Evolutionary conservation across 2,329 filamentous ascomycete species (phyloP), one percentile per base, ranked within the genome.

Genomic region (Fusarium duplospermum): DNA sequence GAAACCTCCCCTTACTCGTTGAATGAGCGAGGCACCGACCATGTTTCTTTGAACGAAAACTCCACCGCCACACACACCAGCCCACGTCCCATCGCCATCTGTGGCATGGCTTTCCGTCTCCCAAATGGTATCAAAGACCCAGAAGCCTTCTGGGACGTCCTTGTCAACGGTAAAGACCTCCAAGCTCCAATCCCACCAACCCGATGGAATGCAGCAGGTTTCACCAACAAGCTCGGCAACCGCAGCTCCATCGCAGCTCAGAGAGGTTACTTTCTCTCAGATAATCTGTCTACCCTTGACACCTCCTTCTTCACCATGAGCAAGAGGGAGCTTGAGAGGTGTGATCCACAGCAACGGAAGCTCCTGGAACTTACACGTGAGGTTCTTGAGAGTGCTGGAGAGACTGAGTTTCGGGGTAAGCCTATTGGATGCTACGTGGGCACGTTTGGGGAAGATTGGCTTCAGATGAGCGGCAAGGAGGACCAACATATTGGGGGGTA

Each of bases 271-370:
- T 75, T 80, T 24, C 56, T 81, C 9, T 66, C 78, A 13, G 66
- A 81, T 31, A 74, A 81, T 57, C 63, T 79, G 11, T 45, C 47
- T 9, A 42, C 59, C 6, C 77, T 78, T 16, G 77, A 78, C 59
- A 75, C 77, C 5, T 66, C 70, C 22, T 78, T 79, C 52, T 79
- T 79, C 58, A 63, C 60, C 8, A 71, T 76, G 16, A 69, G 72
- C 3, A 54, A 69, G 5, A 66, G 59, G 3, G 77, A 81, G 42
- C 79, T 77, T 33, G 62, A 66, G 20, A 60, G 56, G 9, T 78
- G 81, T 70, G 80, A 82, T 29, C 80, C 80, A 4, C 76, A 79
- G 56, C 77, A 81, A 59, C 63, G 80, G 7, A 33, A 56, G 52
- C 13, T 67, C 78, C 52, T 67, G 76, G 33, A 71, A 31, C n/a